Evolutionary conservation across 768 basidiomycete genomes (phyloP).

Genomic region (Daedaleopsis sinensis): DNA sequence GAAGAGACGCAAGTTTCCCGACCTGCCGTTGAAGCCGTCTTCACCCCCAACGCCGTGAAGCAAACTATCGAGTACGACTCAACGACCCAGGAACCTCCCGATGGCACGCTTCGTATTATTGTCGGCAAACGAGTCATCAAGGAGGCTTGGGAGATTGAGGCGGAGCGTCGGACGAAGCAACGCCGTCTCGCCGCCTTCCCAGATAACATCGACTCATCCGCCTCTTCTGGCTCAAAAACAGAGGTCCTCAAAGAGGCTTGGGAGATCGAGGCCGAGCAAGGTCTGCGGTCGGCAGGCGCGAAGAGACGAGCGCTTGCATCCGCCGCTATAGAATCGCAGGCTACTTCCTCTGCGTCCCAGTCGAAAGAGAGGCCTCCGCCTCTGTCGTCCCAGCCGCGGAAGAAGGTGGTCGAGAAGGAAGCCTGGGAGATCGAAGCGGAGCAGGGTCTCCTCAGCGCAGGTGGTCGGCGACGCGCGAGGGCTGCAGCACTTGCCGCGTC

Average conservation of each 20-base stretch:
- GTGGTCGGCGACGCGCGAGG: slow-evolving; percentile 28
- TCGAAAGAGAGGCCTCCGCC: slow-evolving; percentile 3
- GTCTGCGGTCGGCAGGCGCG: slow-evolving; percentile 74
- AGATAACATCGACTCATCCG: slow-evolving; percentile 6
- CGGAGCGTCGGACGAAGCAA: slow-evolving; percentile 56
- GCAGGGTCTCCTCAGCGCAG: slow-evolving; percentile 29
- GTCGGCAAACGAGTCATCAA: slow-evolving; percentile 73
- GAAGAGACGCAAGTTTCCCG: slow-evolving; percentile 63
- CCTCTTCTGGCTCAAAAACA: slow-evolving; percentile 15
- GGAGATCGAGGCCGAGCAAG: slow-evolving; percentile 81
- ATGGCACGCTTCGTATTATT: slow-evolving; percentile 55
- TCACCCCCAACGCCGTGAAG: slow-evolving; percentile 43
- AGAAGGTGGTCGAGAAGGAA: slow-evolving; percentile 22
- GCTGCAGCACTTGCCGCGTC: slow-evolving; percentile 23
- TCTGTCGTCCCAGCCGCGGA: slow-evolving; percentile 9
- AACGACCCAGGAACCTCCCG: slow-evolving; percentile 54
- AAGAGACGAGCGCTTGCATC: slow-evolving; percentile 63
- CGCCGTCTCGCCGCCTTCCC: slow-evolving; percentile 34
- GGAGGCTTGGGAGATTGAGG: slow-evolving; percentile 81
- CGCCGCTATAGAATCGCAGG: slow-evolving; percentile 32
- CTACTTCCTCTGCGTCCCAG: slow-evolving; percentile 4
- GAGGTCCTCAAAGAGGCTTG: slow-evolving; percentile 67
- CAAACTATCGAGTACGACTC: slow-evolving; percentile 58
- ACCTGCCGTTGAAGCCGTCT: slow-evolving; percentile 46
- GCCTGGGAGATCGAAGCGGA: slow-evolving; percentile 36